Evolutionary conservation across 2,329 filamentous ascomycete genomes (phyloP).

Genomic region (Atkinsonella texensis): DNA sequence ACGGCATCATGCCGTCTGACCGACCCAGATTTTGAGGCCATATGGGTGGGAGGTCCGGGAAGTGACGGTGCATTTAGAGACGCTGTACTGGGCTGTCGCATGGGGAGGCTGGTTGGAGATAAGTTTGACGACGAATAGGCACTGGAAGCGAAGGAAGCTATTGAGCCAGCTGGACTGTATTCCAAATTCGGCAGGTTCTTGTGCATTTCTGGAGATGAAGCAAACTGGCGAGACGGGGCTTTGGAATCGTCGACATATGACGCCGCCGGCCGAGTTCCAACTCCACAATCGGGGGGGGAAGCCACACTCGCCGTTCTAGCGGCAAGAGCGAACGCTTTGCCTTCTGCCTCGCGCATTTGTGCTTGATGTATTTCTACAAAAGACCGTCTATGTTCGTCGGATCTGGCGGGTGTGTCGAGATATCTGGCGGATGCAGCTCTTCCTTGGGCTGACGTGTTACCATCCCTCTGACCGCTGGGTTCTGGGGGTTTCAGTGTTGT

Average conservation of each 20-base stretch:
- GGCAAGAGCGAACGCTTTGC: conserved; percentile 44
- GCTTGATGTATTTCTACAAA: conserved; percentile 47
- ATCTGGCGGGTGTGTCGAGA: conserved; percentile 27
- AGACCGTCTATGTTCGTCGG: conserved; percentile 42
- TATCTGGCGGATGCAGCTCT: conserved; percentile 26
- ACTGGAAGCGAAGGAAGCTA: conserved; percentile 21
- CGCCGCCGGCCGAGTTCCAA: conserved; percentile 11
- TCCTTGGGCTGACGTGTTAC: conserved; percentile 20
- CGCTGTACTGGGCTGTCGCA: conserved; percentile 13
- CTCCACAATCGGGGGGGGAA: conserved; percentile 22
- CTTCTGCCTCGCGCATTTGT: conserved; percentile 49
- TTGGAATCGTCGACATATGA: conserved; percentile 14
- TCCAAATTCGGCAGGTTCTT: conserved; percentile 16
- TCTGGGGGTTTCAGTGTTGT: neutral
- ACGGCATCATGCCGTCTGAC: conserved; percentile 30
- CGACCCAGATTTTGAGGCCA: conserved; percentile 21
- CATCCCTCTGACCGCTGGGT: neutral
- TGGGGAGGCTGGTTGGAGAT: conserved; percentile 8
- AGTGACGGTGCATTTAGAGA: conserved; percentile 13
- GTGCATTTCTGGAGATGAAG: conserved; percentile 18
- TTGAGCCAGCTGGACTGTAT: conserved; percentile 29
- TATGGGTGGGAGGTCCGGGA: conserved; percentile 10
- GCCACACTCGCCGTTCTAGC: conserved; percentile 22
- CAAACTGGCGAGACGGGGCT: conserved; percentile 12
- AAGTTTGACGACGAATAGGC: conserved; percentile 14